Base-by-base conservation (phyloP, 83 land plant genomes). In the Larix sibirica region DNA sequence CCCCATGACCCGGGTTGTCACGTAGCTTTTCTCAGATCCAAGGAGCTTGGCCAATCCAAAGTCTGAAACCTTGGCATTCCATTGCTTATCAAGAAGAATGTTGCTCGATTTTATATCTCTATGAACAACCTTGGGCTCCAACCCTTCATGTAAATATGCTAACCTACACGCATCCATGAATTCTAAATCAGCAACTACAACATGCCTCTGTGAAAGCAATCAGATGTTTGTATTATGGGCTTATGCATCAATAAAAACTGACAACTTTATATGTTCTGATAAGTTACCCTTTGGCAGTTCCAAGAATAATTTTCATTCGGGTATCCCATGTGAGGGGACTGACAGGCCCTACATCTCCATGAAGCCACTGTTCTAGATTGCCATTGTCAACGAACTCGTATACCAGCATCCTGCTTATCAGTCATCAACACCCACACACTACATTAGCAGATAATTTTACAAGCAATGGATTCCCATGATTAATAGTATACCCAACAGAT, bases 41-140 rank as follows among this genome's bases (percentile, higher is more conserved):
- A 94, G 56, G 8, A 94, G 90, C 83, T 94, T 94, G 23, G 96
- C 96, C 63, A 94, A 90, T 50, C 96, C 96, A 79, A 94, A 94
- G 80, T 94, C 96, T 20, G 96, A 94, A 2, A 94, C 93, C 80
- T 88, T 94, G 33, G 96, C 56, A 79, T 92, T 86, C 93, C 95
- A 94, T 23, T 92, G 89, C 21, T 84, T 82, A 79, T 94, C 96
- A 44, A 94, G 85, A 20, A 94, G 86, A 79, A 94, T 94, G 77
- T 94, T 94, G 88, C 95, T 94, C 18, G 96, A 88, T 83, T 94
- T 94, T 21, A 94, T 83, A 79, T 94, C 96, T 16, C 96, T 86
- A 76, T 94, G 96, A 21, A 94, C 93, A 78, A 94, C 96, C 80
- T 92, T 94, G 10, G 96, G 96, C 77, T 94, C 96, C 77, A 94